A percentile compares a stretch with the other conserved stretches of the same genome.
Conservation (phyloP, 2,329 filamentous ascomycete species). For the Epichloe uncinata region DNA sequence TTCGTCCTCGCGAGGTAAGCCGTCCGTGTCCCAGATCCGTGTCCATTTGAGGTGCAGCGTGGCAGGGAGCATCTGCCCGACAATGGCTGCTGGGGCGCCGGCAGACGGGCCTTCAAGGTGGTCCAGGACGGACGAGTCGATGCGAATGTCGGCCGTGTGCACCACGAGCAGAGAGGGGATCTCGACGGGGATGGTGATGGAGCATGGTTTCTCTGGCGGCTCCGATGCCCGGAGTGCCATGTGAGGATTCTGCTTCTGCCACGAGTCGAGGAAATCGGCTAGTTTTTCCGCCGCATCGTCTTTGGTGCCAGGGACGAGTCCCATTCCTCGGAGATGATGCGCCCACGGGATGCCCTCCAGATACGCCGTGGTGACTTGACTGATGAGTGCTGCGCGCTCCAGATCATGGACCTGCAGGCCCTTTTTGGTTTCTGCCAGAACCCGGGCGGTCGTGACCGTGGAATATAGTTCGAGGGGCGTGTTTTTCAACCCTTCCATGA, state of each 20-base stretch:
- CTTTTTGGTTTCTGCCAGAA: constrained; percentile 30
- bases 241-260: constrained; percentile 17
- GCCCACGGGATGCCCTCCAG: constrained; percentile 34
- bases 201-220: constrained; percentile 29
- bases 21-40: constrained; percentile 43
- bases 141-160: constrained; percentile 58
- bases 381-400: constrained; percentile 41
- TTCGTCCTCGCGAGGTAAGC: constrained; percentile 32
- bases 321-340: constrained; percentile 36
- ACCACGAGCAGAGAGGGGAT: constrained; percentile 68
- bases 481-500: constrained; percentile 26
- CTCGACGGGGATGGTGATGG: constrained; percentile 80
- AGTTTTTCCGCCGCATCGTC: constrained; percentile 18
- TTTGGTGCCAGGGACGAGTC: constrained; percentile 22
- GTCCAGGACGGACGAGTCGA: constrained; percentile 27
- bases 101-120: constrained; percentile 16
- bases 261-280: constrained; percentile 17
- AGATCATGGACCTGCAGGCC: constrained; percentile 36
- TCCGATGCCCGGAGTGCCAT: constrained; percentile 14
- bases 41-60: constrained; percentile 51
- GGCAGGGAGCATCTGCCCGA: constrained; percentile 53
- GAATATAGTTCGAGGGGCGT: constrained; percentile 32
- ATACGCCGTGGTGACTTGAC: constrained; percentile 35
- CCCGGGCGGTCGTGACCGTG: constrained; percentile 30
- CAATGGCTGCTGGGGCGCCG: constrained; percentile 34